phyloP scores from a whole-genome alignment of 1,284 basidiomycete species.

The Exobasidium cylindrosporum region DNA sequence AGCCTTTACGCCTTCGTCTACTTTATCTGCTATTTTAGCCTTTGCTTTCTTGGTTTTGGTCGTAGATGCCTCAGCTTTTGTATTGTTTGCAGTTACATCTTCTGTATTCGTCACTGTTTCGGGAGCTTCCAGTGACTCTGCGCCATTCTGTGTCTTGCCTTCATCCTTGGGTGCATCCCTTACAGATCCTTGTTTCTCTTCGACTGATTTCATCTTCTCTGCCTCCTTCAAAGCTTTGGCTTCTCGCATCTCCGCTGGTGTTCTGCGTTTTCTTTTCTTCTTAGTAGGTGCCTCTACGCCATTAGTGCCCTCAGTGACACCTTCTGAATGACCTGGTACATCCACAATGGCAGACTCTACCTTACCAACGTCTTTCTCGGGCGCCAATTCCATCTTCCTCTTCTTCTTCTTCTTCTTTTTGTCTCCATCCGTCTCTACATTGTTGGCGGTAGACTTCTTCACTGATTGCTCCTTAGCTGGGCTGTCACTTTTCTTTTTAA shows the following conservation, averaged over 20 bases:
- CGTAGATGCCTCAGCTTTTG: neutral
- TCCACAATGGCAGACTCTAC: too few species aligned
- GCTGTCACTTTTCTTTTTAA: neutral
- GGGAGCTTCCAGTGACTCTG: neutral
- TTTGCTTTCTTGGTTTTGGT: neutral
- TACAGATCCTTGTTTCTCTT: too few species aligned
- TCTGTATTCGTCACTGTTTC: neutral
- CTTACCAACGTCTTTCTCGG: neutral
- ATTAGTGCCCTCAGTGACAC: too few species aligned
- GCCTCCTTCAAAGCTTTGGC: neutral
- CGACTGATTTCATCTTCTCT: too few species aligned
- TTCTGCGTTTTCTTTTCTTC: neutral
- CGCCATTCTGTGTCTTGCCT: neutral
- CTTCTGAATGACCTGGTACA: too few species aligned
- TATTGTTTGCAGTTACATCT: neutral
- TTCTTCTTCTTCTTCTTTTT: neutral
- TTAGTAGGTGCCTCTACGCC: too few species aligned
- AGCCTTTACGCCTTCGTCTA: neutral
- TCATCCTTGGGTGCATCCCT: neutral
- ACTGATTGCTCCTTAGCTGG: too few species aligned
- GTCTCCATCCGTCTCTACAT: too few species aligned
- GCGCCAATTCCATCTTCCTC: neutral
- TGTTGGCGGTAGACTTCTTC: too few species aligned
- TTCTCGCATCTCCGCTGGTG: neutral
- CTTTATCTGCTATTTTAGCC: neutral